Evolutionary conservation across 2,329 filamentous ascomycete genomes (phyloP).

Genomic region (Fusarium devonianum): DNA sequence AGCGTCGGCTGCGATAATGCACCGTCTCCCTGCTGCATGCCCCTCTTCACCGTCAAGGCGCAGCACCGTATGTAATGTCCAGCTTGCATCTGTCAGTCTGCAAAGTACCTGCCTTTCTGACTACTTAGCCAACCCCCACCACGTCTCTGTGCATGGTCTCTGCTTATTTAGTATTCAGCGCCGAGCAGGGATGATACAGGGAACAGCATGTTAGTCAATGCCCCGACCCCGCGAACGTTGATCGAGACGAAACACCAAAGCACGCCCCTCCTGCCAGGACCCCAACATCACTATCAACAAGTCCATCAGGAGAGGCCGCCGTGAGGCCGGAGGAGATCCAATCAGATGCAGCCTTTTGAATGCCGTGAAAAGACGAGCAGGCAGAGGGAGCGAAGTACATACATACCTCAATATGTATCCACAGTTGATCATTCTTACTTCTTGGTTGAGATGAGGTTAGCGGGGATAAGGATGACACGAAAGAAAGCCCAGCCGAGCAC

Average conservation of each 20-base stretch:
- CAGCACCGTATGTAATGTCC: conserved; percentile 14
- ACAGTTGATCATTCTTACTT: no score
- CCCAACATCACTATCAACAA: conserved; percentile 2
- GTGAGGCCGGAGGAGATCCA: conserved; percentile 3
- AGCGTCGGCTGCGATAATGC: conserved; percentile 1
- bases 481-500: conserved; percentile 20
- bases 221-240: conserved; percentile 26
- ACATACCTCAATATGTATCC: conserved; percentile 5
- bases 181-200: conserved; percentile 29
- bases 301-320: conserved; percentile 7
- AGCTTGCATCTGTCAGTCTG: background rate
- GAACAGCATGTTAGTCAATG: conserved; percentile 30
- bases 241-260: conserved; percentile 19
- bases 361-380: conserved; percentile 17
- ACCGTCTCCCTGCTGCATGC: background rate
- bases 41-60: conserved; percentile 5
- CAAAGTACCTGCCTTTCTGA: no score
- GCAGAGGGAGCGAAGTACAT: conserved; percentile 13
- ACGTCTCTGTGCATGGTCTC: conserved; percentile 9
- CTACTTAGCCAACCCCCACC: conserved; percentile 12
- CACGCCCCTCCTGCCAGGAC: conserved; percentile 26
- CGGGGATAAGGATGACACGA: conserved; percentile 23
- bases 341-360: background rate
- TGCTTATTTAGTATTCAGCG: conserved; percentile 10
- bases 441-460: conserved; percentile 1